These are phyloP conservation scores for Fusarium bactridioides DNA, from an alignment of 2,329 filamentous ascomycete genomes.

Conservation along the genomic window DNA sequence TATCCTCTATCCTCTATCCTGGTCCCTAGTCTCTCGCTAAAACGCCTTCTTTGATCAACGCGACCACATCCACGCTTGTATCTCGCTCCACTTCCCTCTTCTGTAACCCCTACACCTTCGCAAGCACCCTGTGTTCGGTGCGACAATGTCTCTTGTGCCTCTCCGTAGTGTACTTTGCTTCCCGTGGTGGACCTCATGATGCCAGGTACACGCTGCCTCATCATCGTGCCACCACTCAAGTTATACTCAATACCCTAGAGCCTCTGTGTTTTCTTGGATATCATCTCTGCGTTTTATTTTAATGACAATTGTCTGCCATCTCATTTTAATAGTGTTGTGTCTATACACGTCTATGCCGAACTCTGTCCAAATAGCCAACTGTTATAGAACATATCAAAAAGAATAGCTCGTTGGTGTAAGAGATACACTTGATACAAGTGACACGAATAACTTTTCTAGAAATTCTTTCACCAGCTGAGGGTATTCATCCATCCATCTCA, in stretches of 20 bases:
- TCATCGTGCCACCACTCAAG: neutral
- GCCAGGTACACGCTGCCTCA: neutral
- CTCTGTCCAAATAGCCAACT: neutral
- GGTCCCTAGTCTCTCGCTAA: neutral
- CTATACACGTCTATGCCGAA: neutral
- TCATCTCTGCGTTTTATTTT: neutral
- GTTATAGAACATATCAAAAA: neutral
- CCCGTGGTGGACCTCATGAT: neutral
- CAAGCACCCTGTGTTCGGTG: neutral
- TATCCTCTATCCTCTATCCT: slow-evolving; percentile 27
- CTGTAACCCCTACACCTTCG: neutral
- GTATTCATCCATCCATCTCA: slow-evolving; percentile 36
- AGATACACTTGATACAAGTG: neutral
- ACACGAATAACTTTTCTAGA: neutral
- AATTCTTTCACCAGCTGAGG: slow-evolving; percentile 6
- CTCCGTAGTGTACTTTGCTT: slow-evolving; percentile 13
- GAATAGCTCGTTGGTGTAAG: neutral
- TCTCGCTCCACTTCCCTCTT: slow-evolving; percentile 20
- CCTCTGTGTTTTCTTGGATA: neutral
- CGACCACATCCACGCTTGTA: slow-evolving; percentile 9
- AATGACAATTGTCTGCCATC: neutral
- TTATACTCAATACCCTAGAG: neutral
- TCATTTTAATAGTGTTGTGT: neutral
- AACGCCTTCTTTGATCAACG: slow-evolving; percentile 11
- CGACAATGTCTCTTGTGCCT: neutral